Conservation (phyloP, 2,329 filamentous ascomycete genomes). For the Diaporthe sp. region DNA sequence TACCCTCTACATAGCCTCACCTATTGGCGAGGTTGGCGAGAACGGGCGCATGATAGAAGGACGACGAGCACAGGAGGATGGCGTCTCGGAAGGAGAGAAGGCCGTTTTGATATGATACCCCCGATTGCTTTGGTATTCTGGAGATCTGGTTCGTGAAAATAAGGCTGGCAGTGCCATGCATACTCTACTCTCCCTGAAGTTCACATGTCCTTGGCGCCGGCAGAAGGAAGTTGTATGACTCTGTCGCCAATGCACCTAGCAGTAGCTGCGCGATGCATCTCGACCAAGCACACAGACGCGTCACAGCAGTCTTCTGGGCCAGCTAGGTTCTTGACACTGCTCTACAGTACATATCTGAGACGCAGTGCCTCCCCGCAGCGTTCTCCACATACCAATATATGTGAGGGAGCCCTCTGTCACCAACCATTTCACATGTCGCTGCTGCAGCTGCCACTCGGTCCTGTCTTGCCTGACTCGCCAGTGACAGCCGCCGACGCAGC, state of each 20-base stretch:
- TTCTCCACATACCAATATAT: slow-evolving; percentile 8
- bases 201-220: background rate
- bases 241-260: slow-evolving; percentile 17
- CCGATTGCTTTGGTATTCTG: slow-evolving; percentile 16
- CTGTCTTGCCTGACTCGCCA: slow-evolving; percentile 23
- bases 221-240: background rate
- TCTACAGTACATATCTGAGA: background rate
- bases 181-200: background rate
- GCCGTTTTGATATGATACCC: slow-evolving; percentile 34
- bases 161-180: slow-evolving; percentile 14
- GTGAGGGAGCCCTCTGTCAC: background rate
- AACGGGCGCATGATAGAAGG: background rate
- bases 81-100: background rate
- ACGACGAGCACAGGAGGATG: background rate
- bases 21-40: background rate
- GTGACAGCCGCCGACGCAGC: background rate
- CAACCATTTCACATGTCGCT: slow-evolving; percentile 4
- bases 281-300: background rate
- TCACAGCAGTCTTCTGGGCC: background rate
- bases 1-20: background rate
- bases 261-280: background rate
- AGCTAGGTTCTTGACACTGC: background rate
- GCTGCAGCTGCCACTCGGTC: slow-evolving; percentile 1
- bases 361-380: background rate
- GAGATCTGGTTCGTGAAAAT: slow-evolving; percentile 15